phyloP scores from a whole-genome alignment of 306 rosid species.

The Canavalia gladiata region DNA sequence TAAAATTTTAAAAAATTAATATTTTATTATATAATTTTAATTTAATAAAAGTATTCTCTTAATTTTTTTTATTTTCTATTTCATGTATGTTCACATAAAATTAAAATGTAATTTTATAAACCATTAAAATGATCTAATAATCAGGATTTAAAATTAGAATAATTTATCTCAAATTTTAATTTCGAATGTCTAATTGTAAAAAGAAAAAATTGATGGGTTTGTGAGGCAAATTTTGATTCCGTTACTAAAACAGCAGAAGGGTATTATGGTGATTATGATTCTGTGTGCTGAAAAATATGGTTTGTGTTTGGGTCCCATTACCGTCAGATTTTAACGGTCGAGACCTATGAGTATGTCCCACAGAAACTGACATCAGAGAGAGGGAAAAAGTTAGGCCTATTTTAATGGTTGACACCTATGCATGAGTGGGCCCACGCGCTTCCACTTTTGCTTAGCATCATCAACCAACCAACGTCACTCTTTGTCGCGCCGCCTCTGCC shows the following conservation, averaged over 20 bases:
- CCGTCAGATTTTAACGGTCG: background rate
- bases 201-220: too few species aligned
- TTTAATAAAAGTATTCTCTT: too few species aligned
- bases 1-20: too few species aligned
- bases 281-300: too few species aligned
- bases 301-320: background rate
- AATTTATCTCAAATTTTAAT: too few species aligned
- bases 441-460: slow-evolving; percentile 24
- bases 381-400: background rate
- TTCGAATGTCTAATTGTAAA: too few species aligned
- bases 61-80: too few species aligned
- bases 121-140: too few species aligned
- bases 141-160: too few species aligned
- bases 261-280: background rate
- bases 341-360: slow-evolving; percentile 1
- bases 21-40: too few species aligned
- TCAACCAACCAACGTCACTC: slow-evolving; percentile 25
- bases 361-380: background rate
- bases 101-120: too few species aligned
- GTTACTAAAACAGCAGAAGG: background rate
- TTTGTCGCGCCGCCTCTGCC: slow-evolving; percentile 34
- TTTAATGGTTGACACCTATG: slow-evolving; percentile 19
- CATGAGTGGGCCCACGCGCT: slow-evolving; percentile 24
- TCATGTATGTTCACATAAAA: too few species aligned
- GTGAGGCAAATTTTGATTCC: background rate